phyloP scores from a whole-genome alignment of 192 early-diverging fungal genomes.

The Mortierella hygrophila region DNA sequence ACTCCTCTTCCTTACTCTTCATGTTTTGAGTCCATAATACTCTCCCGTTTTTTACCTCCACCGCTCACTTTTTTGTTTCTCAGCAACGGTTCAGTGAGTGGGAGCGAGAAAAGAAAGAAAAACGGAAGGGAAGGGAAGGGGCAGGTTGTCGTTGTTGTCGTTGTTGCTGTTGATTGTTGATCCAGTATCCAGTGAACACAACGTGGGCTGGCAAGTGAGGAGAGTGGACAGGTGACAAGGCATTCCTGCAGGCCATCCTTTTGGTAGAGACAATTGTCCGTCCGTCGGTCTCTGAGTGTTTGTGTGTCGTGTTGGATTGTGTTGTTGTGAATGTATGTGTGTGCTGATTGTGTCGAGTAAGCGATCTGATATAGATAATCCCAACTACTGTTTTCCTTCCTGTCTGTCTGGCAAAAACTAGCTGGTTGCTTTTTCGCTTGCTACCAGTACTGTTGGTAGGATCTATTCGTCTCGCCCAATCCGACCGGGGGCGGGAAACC shows the following conservation, averaged over 20 bases:
- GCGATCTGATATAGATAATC: no score
- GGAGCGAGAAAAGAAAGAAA: neutral
- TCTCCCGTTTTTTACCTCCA: neutral
- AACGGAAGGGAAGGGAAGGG: neutral
- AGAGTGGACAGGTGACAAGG: conserved; percentile 2
- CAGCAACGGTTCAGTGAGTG: neutral
- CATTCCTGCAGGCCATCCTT: neutral
- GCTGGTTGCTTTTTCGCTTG: neutral
- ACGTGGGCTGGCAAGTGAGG: neutral
- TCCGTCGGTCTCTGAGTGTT: neutral
- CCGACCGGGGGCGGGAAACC: no score
- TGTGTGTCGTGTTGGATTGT: no score
- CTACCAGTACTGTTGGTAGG: neutral
- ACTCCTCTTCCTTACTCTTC: neutral
- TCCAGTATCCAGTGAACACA: neutral
- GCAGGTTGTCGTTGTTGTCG: no score
- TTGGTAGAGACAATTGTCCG: conserved; percentile 1
- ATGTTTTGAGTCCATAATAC: neutral
- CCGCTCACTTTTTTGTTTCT: neutral
- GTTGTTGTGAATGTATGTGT: no score
- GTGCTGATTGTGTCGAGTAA: no score
- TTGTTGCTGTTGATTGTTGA: neutral
- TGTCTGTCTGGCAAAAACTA: neutral
- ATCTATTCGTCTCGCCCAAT: neutral
- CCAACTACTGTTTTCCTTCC: neutral